A percentile compares a stretch with the other conserved stretches of the same genome.
Evolutionary conservation across 768 basidiomycete genomes (phyloP).

Genomic region (Serpula lacrymans): DNA sequence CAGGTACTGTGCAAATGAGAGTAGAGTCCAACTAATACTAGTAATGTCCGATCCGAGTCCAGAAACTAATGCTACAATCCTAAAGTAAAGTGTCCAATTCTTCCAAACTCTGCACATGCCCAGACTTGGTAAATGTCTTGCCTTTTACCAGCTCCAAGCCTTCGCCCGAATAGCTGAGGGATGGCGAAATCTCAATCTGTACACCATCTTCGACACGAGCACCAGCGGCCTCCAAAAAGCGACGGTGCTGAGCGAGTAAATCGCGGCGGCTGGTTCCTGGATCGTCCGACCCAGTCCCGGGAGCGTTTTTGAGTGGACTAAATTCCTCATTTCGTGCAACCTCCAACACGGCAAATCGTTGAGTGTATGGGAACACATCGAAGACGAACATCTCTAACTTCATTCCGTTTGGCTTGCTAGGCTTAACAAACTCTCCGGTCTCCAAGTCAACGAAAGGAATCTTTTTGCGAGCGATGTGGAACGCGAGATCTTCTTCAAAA

Average conservation of each 20-base stretch:
- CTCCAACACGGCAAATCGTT: conserved; percentile 82
- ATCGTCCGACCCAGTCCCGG: conserved; percentile 86
- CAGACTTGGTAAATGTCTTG: conserved; percentile 73
- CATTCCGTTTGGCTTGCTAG: conserved; percentile 93
- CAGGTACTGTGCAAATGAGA: conserved; percentile 5
- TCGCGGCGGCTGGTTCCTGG: conserved; percentile 89
- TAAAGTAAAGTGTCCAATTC: conserved; percentile 70
- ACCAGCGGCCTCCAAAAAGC: conserved; percentile 80
- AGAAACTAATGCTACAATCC: conserved; percentile 12
- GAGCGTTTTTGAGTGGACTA: conserved; percentile 96
- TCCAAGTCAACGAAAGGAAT: conserved; percentile 78
- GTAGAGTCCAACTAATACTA: conserved; percentile 3
- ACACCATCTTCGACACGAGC: conserved; percentile 68
- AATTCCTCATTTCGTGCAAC: conserved; percentile 89
- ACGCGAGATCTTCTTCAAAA: conserved; percentile 87
- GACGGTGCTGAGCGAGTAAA: conserved; percentile 80
- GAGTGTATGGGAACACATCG: conserved; percentile 94
- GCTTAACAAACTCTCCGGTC: conserved; percentile 71
- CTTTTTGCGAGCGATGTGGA: conserved; percentile 98
- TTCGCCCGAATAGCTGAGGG: conserved; percentile 90
- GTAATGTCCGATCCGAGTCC: conserved; percentile 4
- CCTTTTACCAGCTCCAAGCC: conserved; percentile 79
- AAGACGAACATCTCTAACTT: conserved; percentile 99
- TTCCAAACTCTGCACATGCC: conserved; percentile 59
- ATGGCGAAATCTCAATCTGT: conserved; percentile 88